A percentile compares a stretch with the other conserved stretches of the same genome.
These are phyloP conservation scores for Fusarium pininemorale DNA, from an alignment of 2,329 filamentous ascomycete genomes.

Conservation along the genomic window DNA sequence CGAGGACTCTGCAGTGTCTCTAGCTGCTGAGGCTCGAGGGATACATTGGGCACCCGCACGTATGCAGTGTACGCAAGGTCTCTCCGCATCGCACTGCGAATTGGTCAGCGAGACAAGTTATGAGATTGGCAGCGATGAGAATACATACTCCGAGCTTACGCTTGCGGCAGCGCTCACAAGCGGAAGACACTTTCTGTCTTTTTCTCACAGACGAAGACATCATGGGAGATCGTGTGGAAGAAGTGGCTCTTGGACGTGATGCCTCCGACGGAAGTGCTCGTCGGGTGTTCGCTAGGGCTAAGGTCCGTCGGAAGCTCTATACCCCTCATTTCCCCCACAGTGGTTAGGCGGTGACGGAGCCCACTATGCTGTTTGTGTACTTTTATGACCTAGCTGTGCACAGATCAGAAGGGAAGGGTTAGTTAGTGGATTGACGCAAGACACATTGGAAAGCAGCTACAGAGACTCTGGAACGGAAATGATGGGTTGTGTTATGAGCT, in stretches of 20 bases:
- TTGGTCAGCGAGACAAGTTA: fast-evolving
- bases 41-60: neutral
- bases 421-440: neutral
- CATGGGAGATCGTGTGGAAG: fast-evolving
- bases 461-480: no score
- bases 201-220: neutral
- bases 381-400: fast-evolving
- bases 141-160: neutral
- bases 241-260: neutral
- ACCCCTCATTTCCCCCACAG: neutral
- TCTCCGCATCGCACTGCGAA: neutral
- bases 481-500: fast-evolving
- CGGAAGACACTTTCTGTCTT: neutral
- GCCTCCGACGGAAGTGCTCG: neutral
- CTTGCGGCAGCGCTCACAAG: neutral
- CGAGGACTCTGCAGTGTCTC: no score
- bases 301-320: neutral
- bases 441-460: neutral
- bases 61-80: neutral
- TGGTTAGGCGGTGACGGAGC: neutral
- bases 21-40: neutral
- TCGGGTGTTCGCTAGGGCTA: fast-evolving
- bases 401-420: fast-evolving
- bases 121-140: fast-evolving
- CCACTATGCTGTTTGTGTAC: neutral